Base-by-base conservation (phyloP, 352 stramenopile genomes). In the Pythium oligandrum region DNA sequence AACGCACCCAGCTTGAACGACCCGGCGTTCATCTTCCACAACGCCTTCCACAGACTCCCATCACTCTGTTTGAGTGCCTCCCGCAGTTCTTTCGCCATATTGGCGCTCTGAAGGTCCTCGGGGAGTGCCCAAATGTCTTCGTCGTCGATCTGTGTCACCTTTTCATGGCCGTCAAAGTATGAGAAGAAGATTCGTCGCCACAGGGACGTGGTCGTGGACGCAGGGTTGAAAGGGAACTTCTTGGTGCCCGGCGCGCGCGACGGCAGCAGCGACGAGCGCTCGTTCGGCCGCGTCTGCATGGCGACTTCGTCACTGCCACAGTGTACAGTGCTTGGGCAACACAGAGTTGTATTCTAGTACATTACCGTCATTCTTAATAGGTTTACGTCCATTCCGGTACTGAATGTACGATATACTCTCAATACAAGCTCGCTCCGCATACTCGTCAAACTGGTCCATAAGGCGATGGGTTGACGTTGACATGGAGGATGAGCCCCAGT, bases 141-240 rank as follows among this genome's bases (percentile, higher is more conserved):
- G 10, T 52, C 43, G 3, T 36, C 26, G n/a, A 58, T 17, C 11
- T 35, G 9, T 6, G 45, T 38, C 11, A 33, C 9, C 9, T 45
- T 6, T 26, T 36, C 36, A 43, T 64, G 53, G 48, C 59, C 69
- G 56, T 66, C 67, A 48, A 81, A 81, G 37, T 68, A 56, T 53
- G 73, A 50, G 59, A 75, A 69, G 44, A 68, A 55, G 2, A 81
- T 47, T 40, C 71, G 73, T 31, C 71, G 57, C 71, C 71, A 78
- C 48, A 58, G 66, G 52, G 68, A 57, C 35, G 71, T 75, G 30
- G 42, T 31, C 7, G 45, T 39, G n/a, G 68, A 64, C 12, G 64
- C 61, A 6, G 68, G 68, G 37, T 81, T 63, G 17, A 39, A 58
- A 35, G 52, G 52, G 52, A 58, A 58, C 8, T 37, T 42, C 52